phyloP scores from a whole-genome alignment of 495 filamentous ascomycete genomes.

The Neurospora cerealis region DNA sequence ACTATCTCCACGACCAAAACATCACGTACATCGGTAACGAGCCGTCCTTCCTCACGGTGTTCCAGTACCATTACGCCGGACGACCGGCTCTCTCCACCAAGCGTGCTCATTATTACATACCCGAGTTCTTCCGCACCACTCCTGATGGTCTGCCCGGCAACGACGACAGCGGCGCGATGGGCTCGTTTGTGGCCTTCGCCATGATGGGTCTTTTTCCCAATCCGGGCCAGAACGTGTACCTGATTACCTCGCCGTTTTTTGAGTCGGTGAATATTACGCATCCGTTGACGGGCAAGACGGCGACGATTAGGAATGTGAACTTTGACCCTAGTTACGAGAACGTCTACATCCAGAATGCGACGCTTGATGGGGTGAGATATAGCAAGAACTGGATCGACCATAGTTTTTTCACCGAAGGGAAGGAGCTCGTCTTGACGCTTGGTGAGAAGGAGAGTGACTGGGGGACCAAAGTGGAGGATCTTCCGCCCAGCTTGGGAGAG shows the following conservation, averaged over 20 bases:
- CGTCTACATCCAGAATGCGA: slow-evolving; percentile 63
- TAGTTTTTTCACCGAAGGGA: slow-evolving; percentile 62
- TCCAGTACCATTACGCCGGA: slow-evolving; percentile 62
- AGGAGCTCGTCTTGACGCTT: slow-evolving; percentile 56
- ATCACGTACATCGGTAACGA: slow-evolving; percentile 68
- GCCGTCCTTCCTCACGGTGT: slow-evolving; percentile 58
- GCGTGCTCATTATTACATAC: slow-evolving; percentile 57
- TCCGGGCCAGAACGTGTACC: slow-evolving; percentile 64
- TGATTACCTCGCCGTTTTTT: slow-evolving; percentile 61
- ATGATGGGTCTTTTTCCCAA: slow-evolving; percentile 72
- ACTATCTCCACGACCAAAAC: slow-evolving; percentile 54
- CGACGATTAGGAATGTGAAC: slow-evolving; percentile 47
- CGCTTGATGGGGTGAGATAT: slow-evolving; percentile 54
- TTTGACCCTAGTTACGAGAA: slow-evolving; percentile 54
- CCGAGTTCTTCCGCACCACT: slow-evolving; percentile 51
- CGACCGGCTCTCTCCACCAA: slow-evolving; percentile 53
- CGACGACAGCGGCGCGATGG: slow-evolving; percentile 66
- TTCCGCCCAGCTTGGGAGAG: slow-evolving; percentile 47
- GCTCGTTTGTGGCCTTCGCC: slow-evolving; percentile 55
- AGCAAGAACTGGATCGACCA: slow-evolving; percentile 65
- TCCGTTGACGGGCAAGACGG: slow-evolving; percentile 48
- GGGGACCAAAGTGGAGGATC: slow-evolving; percentile 53
- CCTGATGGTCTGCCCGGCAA: slow-evolving; percentile 57
- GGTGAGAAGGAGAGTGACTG: slow-evolving; percentile 58
- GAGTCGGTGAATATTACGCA: slow-evolving; percentile 52